phyloP scores from a whole-genome alignment of 177 flowering plant genomes.

The Vitis hybrid region DNA sequence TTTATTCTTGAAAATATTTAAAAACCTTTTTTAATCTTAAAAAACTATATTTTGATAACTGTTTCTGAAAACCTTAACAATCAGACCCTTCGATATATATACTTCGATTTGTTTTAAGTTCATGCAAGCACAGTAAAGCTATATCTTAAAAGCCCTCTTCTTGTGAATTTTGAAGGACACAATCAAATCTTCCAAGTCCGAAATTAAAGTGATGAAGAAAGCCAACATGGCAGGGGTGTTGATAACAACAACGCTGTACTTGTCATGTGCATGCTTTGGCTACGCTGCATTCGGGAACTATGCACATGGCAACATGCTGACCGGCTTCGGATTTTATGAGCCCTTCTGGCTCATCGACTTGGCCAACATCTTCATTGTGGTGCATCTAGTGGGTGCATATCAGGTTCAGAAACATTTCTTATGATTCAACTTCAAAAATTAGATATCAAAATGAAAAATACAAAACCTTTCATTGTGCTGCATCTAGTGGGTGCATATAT shows the following conservation, averaged over 20 bases:
- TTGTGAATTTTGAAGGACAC: conserved; percentile 40
- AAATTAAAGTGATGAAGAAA: conserved; percentile 57
- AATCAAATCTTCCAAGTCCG: conserved; percentile 37
- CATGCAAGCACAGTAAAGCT: no score
- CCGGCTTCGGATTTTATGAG: conserved; percentile 58
- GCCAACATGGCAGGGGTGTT: conserved; percentile 30
- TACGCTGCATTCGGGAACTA: conserved; percentile 62
- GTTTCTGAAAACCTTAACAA: no score
- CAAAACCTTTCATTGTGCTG: conserved; percentile 31
- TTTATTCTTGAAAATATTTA: no score
- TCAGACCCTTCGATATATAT: no score
- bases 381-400: conserved; percentile 61
- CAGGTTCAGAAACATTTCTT: conserved; percentile 32
- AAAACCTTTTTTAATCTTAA: no score
- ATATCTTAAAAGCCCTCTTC: no score
- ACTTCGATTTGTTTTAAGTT: no score
- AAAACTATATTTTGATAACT: no score
- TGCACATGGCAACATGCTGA: conserved; percentile 56
- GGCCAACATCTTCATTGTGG: conserved; percentile 50
- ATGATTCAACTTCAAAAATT: no score
- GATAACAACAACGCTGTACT: conserved; percentile 36
- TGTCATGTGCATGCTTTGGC: conserved; percentile 50
- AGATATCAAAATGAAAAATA: no score
- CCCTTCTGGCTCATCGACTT: conserved; percentile 58
- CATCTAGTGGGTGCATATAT: conserved; percentile 57